Evolutionary conservation across 805 yeast genomes (phyloP), one percentile per base, ranked within the genome.

Genomic region (Kodamaea lidongshanica): DNA sequence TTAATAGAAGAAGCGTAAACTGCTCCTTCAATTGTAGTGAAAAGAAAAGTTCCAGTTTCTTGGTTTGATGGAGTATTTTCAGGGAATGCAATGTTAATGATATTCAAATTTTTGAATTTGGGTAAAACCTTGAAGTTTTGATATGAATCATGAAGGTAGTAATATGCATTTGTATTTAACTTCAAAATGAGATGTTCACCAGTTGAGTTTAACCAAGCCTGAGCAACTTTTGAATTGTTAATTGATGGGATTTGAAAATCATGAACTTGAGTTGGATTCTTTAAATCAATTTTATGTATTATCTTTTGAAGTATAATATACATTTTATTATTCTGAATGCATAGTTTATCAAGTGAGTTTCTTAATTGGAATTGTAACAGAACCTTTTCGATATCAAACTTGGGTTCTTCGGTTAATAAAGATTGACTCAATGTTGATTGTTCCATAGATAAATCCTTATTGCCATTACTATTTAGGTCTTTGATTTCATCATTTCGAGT

Each of bases 201-300:
- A 31, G 48, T 51, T 3, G 64, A 63, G 28, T 63, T 57, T 6
- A 61, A 38, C 69, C 69, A 64, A 12, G 50, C 34, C 20, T 51
- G 43, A 3, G 55, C 48, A 3, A 61, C 9, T 29, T 23, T 11
- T 19, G 7, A 5, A 28, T 20, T n/a, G 35, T 18, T 9, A 19
- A 23, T 19, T 17, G 20, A 14, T 32, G 64, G 54, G 9, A 56
- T 24, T 12, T 40, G 43, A 22, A 48, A 40, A 18, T 41, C 43
- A 9, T 42, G 32, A 3, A 59, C 61, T 9, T 52, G 42, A 2
- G 67, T 42, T 0, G 70, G 69, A 23, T 52, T 54, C 7, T 49
- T 44, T 18, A 64, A 48, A 36, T 61, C 58, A 14, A 64, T 62
- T 25, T 52, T 46, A 32, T 42, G 52, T 3, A 58, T 47, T 5